Evolutionary conservation across 1,284 basidiomycete genomes (phyloP).

Genomic region (Heterobasidion irregulare): DNA sequence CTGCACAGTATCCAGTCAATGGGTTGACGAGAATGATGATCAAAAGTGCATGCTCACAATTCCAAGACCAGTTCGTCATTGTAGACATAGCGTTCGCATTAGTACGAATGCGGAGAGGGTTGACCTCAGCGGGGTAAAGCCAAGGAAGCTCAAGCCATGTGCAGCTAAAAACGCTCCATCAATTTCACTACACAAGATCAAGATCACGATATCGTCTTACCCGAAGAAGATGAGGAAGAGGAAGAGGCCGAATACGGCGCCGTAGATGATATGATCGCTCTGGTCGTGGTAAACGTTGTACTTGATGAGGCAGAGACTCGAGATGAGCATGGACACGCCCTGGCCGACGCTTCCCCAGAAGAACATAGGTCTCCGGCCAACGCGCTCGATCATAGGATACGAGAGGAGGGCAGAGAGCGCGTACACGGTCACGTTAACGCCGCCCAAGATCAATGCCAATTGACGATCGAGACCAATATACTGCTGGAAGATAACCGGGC

Average conservation of each 20-base stretch:
- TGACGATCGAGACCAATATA: neutral
- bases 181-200: neutral
- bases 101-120: neutral
- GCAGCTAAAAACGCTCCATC: neutral
- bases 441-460: neutral
- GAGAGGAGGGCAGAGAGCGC: neutral
- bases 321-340: neutral
- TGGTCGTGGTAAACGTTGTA: neutral
- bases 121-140: neutral
- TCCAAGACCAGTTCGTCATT: neutral
- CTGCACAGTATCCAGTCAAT: neutral
- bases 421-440: neutral
- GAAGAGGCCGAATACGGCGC: neutral
- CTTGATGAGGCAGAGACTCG: neutral
- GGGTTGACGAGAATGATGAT: neutral
- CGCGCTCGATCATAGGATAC: neutral
- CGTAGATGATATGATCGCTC: neutral
- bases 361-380: neutral
- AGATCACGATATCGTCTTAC: neutral
- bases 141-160: neutral
- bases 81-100: neutral
- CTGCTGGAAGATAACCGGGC: neutral
- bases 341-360: neutral
- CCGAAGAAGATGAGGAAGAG: neutral
- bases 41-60: neutral